These are phyloP conservation scores for Talaromyces albobiverticillius DNA, from an alignment of 2,329 filamentous ascomycete species.

Conservation along the genomic window DNA sequence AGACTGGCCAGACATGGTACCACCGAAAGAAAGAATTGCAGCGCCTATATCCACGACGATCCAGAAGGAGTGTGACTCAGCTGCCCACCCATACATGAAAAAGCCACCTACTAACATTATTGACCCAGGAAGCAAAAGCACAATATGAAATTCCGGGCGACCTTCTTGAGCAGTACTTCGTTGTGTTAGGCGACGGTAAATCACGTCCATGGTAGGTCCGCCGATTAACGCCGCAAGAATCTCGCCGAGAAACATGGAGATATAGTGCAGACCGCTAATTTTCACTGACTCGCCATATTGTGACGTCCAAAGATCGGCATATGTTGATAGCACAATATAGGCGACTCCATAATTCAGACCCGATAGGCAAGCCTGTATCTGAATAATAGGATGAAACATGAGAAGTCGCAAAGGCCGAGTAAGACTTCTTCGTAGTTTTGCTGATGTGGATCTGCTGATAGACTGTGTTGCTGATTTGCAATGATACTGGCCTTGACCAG, in stretches of 20 bases:
- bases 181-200: conserved; percentile 30
- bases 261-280: conserved; percentile 46
- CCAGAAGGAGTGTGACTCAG: conserved; percentile 54
- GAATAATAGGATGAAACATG: conserved; percentile 47
- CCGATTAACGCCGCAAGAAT: conserved; percentile 34
- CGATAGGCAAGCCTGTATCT: conserved; percentile 48
- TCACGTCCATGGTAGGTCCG: conserved; percentile 25
- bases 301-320: conserved; percentile 48
- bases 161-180: conserved; percentile 38
- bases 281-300: conserved; percentile 50
- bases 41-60: conserved; percentile 61
- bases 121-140: conserved; percentile 55
- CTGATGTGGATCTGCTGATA: conserved; percentile 36
- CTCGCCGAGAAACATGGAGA: conserved; percentile 48
- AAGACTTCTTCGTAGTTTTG: conserved; percentile 52
- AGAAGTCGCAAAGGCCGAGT: conserved; percentile 56
- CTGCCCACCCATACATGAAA: conserved; percentile 59
- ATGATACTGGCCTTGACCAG: conserved; percentile 35
- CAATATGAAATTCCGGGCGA: conserved; percentile 50
- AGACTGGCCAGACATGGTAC: conserved; percentile 50
- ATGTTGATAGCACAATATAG: conserved; percentile 51
- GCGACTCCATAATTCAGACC: conserved; percentile 48
- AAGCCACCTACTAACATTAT: conserved; percentile 55
- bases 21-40: conserved; percentile 52
- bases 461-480: conserved; percentile 33